Evolutionary conservation across 441 rosid genomes (phyloP), one percentile per base, ranked within the genome.

Genomic region (Croton setiger): DNA sequence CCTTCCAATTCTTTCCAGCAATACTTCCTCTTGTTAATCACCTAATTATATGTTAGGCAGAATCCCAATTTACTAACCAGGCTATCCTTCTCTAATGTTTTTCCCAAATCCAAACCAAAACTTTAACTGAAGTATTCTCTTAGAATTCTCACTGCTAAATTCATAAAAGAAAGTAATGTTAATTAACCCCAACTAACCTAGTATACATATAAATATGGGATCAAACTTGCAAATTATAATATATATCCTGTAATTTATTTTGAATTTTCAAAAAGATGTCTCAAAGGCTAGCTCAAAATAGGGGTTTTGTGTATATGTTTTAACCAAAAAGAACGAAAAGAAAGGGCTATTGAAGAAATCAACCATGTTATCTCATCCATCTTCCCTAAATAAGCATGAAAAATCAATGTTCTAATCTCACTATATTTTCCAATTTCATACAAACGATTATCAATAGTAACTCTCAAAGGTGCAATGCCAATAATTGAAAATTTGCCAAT

Each of bases 281-380:
- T 18, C 8, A 5, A n/a, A n/a, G 55, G 18, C 23, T 51, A n/a
- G 2, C 4, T 54, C 15, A 3, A 54, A 9, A 23, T 12, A 12
- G 1, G 23, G 9, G 9, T 54, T 54, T 7, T 20, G 12, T 2
- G 31, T 11, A 27, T 20, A 53, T 53, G 21, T 53, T 51, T 18
- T 9, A 13, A 45, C 23, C 21, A 17, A 51, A 18, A 27, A 8
- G n/a, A 12, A 48, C 15, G 5, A 3, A 21, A 48, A n/a, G 21
- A 37, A 39, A 23, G 18, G n/a, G n/a, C n/a, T n/a, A n/a, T 66
- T 66, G 33, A 21, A 66, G 35, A 52, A 52, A n/a, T 33, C 57
- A 64, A 20, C 5, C 7, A 64, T 5, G 58, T 2, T 14, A 23
- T 17, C 31, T 36, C 17, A 52, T 66, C 4, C 35, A 56, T 31